Evolutionary conservation across 73 alveolate species (phyloP), one percentile per base, ranked within the genome.

Genomic region (Blepharisma stoltei): DNA sequence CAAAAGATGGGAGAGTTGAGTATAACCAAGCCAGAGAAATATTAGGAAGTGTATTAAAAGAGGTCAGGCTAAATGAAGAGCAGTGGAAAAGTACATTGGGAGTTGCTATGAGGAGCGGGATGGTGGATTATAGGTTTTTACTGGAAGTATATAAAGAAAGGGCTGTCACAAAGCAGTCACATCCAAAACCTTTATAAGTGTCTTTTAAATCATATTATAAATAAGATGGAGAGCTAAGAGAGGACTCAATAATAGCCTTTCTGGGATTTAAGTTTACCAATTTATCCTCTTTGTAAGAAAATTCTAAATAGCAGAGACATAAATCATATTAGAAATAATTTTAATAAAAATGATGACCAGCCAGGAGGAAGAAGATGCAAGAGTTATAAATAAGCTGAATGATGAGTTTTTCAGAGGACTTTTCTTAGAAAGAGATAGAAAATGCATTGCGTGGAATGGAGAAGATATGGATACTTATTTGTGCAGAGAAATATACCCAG

Each of bases 391-490:
- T 14, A 60, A 60, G 4, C 73, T 60, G 23, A 38, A 60, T 38
- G 18, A 60, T 60, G 23, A 14, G 47, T 60, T 60, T 5, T 60
- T 14, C 5, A 60, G 73, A 60, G 73, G 49, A 14, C 46, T 60
- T 0, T 60, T 60, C 46, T 18, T 60, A 18, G 73, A 60, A 18
- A 14, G 73, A 18, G 73, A 60, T 18, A 60, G 23, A 60, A 60
- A 60, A 60, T n/a, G 23, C 14, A 11, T 60, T 14, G 73, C 73
- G 86, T 54, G 85, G 86, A 38, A 38, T 32, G 81, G 93, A 78
- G 95, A 92, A 82, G 93, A 92, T 79, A 87, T 92, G 82, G 98
- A 92, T 79, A 86, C 86, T 54, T 92, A 92, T 73, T 86, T 92
- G 6, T 92, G 93, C 20, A 88, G 83, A 78, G 88, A 88, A 47